A percentile compares a stretch with the other conserved stretches of the same genome.
Conservation (phyloP, 208 protist species). For the Pavlovales sp. region DNA sequence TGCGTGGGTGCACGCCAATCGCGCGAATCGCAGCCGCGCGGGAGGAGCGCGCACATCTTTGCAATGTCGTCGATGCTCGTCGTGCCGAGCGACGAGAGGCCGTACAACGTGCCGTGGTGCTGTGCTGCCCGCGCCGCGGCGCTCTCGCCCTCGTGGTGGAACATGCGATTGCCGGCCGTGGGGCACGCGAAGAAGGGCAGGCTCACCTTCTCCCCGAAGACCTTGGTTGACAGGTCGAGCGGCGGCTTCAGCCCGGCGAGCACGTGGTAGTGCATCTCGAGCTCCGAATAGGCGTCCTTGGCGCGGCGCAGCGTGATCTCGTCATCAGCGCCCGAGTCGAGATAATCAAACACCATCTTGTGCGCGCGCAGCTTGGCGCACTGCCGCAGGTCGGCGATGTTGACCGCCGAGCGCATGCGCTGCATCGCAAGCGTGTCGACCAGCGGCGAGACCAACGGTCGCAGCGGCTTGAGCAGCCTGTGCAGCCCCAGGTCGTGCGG, state of each 20-base stretch:
- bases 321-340: constrained; percentile 5
- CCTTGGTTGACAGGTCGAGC: constrained; percentile 5
- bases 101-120: not conserved
- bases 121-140: not conserved
- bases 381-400: constrained; percentile 19
- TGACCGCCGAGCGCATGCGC: not conserved
- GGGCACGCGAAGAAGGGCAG: constrained; percentile 18
- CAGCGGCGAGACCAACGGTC: not conserved
- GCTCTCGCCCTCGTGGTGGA: constrained; percentile 19
- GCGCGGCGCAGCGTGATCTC: not conserved
- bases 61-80: not conserved
- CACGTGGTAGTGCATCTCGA: not conserved
- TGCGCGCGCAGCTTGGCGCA: not conserved
- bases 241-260: not conserved
- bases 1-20: too few relatives aligned
- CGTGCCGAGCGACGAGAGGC: not conserved
- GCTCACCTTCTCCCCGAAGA: not conserved
- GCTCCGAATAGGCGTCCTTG: not conserved
- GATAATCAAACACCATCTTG: constrained; percentile 29
- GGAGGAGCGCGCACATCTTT: not conserved
- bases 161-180: constrained; percentile 19
- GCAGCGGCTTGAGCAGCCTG: not conserved
- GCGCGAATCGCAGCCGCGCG: too few relatives aligned
- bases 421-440: not conserved
- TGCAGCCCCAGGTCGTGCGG: not conserved